Base-by-base conservation (phyloP, 306 rosid species). In the Adenanthera pavonina region DNA sequence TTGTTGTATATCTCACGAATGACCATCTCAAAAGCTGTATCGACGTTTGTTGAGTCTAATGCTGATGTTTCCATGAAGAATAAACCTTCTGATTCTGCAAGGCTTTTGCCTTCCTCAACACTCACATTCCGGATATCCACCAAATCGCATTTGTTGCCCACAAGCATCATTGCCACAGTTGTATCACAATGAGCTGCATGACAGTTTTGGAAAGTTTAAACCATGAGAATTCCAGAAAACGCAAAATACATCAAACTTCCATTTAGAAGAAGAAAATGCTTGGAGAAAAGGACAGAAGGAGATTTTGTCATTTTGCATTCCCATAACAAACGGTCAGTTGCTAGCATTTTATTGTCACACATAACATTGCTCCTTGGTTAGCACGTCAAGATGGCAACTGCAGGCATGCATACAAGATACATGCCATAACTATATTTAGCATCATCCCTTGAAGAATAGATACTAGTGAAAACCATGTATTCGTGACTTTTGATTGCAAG, bases 11-110 rank as follows among this genome's bases (percentile, higher is more conserved):
- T 91, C 78, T 91, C 92, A 61, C 81, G 82, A 70, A 91, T 91
- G 48, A 91, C 94, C 60, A 87, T 80, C 77, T 91, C 94, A 38
- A 91, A 91, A 12, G 94, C 92, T 79, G 81, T 84, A 51, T 77
- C 86, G 14, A 91, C 94, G 48, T 91, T 91, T 38, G 90, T 91
- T 3, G 94, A 91, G 62, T 91, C 92, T 52, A 91, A 75, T 30
- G 94, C 94, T 35, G 94, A 91, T 61, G 94, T 91, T 78, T 91
- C 94, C 92, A 91, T 87, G 94, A 89, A 91, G 80, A 87, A 91
- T 75, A 91, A 61, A 52, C 92, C 94, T 73, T 91, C 94, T 2
- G 87, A 78, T 83, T 91, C 94, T 3, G 94, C 92, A 74, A 91
- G 92, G 82, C 67, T 85, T 83, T 82, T 91, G 81, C 94, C 94